Evolutionary conservation across 1,284 basidiomycete species (phyloP).

Genomic region (Fomes fomentarius): DNA sequence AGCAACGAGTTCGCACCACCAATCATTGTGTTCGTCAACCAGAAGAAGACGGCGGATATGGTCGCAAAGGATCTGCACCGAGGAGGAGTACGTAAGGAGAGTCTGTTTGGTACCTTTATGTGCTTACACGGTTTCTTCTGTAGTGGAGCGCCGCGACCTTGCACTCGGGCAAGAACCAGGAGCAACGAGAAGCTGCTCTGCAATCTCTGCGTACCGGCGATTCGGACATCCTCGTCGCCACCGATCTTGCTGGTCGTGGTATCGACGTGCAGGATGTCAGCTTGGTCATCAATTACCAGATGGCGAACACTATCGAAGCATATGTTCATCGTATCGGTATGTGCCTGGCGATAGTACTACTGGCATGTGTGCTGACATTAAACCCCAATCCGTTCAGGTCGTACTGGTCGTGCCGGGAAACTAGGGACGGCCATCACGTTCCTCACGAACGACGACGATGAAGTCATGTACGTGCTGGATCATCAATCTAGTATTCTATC

Average conservation of each 20-base stretch:
- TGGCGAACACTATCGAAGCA: conserved; percentile 94
- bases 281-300: conserved; percentile 96
- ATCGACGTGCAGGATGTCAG: conserved; percentile 98
- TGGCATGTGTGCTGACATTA: conserved; percentile 4
- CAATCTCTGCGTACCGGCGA: conserved; percentile 86
- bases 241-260: conserved; percentile 96
- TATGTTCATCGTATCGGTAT: conserved; percentile 96
- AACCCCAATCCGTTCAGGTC: conserved; percentile 50
- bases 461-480: conserved; percentile 82
- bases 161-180: conserved; percentile 97
- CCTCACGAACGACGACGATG: conserved; percentile 93
- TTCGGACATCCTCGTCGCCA: conserved; percentile 89
- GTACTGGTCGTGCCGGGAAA: conserved; percentile 97
- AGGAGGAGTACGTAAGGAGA: conserved; percentile 62
- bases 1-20: conserved; percentile 82
- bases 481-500: conserved; percentile 10
- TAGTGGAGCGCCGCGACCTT: conserved; percentile 89
- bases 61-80: conserved; percentile 91
- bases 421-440: conserved; percentile 93
- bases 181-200: conserved; percentile 92
- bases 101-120: conserved; percentile 1
- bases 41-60: conserved; percentile 98
- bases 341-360: conserved; percentile 21
- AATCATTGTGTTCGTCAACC: conserved; percentile 99
- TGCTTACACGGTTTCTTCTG: conserved; percentile 12